Conservation (phyloP, 2,329 filamentous ascomycete genomes). For the Huntiella savannae region DNA sequence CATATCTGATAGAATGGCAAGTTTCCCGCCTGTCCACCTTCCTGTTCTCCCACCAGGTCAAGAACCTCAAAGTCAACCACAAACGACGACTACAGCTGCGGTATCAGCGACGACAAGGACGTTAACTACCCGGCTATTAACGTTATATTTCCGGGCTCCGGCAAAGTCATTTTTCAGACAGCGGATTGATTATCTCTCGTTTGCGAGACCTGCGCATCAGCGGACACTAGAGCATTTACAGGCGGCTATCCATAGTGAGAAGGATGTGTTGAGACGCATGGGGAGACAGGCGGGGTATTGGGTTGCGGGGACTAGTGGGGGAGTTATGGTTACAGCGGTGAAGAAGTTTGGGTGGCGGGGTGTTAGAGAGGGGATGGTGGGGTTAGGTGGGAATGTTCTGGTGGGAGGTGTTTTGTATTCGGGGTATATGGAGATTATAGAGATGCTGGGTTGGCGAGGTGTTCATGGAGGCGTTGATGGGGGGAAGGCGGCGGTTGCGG, state of each 20-base stretch:
- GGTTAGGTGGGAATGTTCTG: conserved; percentile 52
- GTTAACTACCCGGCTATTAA: too few species aligned
- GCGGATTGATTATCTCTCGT: conserved; percentile 61
- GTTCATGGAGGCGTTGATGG: conserved; percentile 41
- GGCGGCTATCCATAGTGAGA: too few species aligned
- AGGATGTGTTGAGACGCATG: too few species aligned
- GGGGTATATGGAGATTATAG: conserved; percentile 52
- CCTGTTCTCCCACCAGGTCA: too few species aligned
- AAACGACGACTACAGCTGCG: too few species aligned
- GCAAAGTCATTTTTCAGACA: conserved; percentile 87
- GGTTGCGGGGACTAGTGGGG: conserved; percentile 40
- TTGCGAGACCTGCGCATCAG: conserved; percentile 20
- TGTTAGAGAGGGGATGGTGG: conserved; percentile 57
- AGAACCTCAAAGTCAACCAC: too few species aligned
- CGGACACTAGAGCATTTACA: too few species aligned
- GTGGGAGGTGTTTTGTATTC: conserved; percentile 61
- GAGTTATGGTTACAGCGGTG: conserved; percentile 48
- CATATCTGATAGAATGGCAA: too few species aligned
- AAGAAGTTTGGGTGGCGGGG: conserved; percentile 54
- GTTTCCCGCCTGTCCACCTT: too few species aligned
- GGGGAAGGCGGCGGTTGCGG: conserved; percentile 46
- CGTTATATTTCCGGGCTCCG: conserved; percentile 76
- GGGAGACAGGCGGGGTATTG: too few species aligned
- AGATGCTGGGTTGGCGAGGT: conserved; percentile 32
- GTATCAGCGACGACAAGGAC: too few species aligned